Percentiles rank a stretch among this genome's conserved stretches.
Evolutionary conservation across 768 basidiomycete genomes (phyloP).

Genomic region (Mycena olivaceomarginata): DNA sequence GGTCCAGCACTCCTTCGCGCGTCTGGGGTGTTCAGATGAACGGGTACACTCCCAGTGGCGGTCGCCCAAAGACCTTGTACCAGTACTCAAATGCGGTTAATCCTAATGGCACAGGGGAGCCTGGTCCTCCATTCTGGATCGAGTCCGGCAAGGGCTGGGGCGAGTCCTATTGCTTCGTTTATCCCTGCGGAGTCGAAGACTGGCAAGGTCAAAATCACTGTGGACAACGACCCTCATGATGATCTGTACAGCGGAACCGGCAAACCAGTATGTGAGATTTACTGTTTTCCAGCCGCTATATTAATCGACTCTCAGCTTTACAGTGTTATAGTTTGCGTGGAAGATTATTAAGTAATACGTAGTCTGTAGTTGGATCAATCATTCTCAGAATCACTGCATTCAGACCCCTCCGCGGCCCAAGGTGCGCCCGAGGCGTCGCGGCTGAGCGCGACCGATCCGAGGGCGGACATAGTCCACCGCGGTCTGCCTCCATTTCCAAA

Average conservation of each 20-base stretch:
- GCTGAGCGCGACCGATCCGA: no score
- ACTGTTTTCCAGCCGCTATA: background rate
- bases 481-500: no score
- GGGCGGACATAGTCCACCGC: no score
- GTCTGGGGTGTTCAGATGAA: conserved; percentile 25
- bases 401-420: no score
- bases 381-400: no score
- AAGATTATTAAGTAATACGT: conserved; percentile 12
- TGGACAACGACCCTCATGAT: background rate
- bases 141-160: conserved; percentile 21
- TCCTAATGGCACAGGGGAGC: background rate
- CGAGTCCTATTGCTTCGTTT: conserved; percentile 18
- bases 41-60: conserved; percentile 23
- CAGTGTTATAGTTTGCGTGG: conserved; percentile 3
- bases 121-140: conserved; percentile 16
- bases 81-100: conserved; percentile 16
- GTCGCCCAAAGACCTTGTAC: conserved; percentile 23
- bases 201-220: conserved; percentile 23
- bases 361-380: no score
- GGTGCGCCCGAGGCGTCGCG: no score
- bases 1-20: background rate
- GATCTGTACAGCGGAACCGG: no score
- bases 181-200: background rate
- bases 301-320: conserved; percentile 17
- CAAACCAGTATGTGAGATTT: conserved; percentile 17